Evolutionary conservation across 441 rosid genomes (phyloP).

Genomic region (Erysimum cheiri): DNA sequence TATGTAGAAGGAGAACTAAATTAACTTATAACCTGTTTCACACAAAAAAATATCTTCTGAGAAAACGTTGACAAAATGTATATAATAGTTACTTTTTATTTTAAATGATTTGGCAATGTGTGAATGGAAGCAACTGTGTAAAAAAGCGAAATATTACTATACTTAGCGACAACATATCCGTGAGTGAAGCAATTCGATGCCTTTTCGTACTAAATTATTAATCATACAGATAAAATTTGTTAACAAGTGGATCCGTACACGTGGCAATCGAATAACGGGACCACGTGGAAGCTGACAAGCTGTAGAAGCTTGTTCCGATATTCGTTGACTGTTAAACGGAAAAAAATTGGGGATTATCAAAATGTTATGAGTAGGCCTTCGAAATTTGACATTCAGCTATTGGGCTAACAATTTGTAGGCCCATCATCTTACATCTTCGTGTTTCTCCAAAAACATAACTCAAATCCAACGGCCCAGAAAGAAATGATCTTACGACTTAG

Average conservation of each 20-base stretch:
- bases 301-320: background rate
- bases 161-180: conserved; percentile 32
- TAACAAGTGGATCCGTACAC: conserved; percentile 22
- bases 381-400: no score
- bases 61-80: no score
- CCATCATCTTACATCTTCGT: background rate
- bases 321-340: conserved; percentile 1
- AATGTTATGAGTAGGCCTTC: no score
- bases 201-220: conserved; percentile 35
- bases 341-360: background rate
- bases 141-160: conserved; percentile 17
- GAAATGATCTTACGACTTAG: background rate
- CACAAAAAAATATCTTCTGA: no score
- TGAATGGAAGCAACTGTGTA: conserved; percentile 20
- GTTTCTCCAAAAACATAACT: background rate
- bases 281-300: conserved; percentile 19
- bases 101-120: background rate
- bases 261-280: accelerated
- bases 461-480: conserved; percentile 3
- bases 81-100: no score
- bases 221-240: conserved; percentile 25
- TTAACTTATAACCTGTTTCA: no score
- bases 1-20: no score
- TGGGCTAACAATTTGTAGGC: background rate
- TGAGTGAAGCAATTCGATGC: conserved; percentile 37